Evolutionary conservation across 78 protist genomes (phyloP).

Genomic region (Emiliania huxleyi): DNA sequence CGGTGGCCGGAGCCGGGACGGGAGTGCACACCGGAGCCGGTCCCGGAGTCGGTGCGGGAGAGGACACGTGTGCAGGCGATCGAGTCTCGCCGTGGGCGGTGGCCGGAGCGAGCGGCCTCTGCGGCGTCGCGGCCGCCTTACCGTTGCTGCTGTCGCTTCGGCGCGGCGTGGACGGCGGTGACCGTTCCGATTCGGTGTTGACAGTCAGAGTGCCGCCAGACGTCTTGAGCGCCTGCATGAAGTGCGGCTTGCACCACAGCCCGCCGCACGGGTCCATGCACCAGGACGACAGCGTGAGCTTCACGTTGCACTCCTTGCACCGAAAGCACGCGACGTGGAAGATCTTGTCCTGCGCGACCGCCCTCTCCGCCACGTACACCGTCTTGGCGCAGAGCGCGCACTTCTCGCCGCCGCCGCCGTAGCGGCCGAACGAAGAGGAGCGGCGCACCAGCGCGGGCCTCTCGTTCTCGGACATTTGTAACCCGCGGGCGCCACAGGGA

Average conservation of each 20-base stretch:
- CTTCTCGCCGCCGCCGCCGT: neutral
- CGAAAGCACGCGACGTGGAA: neutral
- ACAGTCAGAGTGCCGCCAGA: neutral
- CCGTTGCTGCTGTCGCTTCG: neutral
- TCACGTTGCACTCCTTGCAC: neutral
- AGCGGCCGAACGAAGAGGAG: neutral
- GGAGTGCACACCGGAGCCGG: neutral
- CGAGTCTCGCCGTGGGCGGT: too few species aligned
- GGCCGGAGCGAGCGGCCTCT: neutral
- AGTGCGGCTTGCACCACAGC: neutral
- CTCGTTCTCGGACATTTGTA: too few species aligned
- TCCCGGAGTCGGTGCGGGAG: too few species aligned
- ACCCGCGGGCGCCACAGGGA: too few species aligned
- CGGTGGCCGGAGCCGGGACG: neutral
- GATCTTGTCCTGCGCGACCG: neutral
- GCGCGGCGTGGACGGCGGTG: neutral
- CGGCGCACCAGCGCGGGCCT: too few species aligned
- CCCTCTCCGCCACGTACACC: neutral
- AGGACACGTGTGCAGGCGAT: too few species aligned
- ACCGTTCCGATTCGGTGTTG: neutral
- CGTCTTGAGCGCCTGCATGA: neutral
- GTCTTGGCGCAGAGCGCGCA: neutral
- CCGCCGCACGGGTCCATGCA: neutral
- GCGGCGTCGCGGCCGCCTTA: neutral
- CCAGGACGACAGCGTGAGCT: neutral